A percentile compares a stretch with the other conserved stretches of the same genome.
Conservation (phyloP, 441 rosid species). For the Populus hybrid region DNA sequence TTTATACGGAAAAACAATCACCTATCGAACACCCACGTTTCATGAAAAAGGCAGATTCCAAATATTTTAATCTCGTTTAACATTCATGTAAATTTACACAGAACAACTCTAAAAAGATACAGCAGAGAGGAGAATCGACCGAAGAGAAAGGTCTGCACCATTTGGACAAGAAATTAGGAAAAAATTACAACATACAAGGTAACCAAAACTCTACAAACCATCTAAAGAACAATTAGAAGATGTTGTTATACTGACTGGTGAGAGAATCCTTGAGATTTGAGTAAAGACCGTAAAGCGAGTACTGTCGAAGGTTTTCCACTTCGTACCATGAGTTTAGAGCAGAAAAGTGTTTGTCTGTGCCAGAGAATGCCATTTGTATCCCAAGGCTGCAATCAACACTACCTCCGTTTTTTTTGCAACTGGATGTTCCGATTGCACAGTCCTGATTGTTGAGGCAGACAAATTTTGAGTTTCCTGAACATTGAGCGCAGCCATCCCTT, state of each 20-base stretch:
- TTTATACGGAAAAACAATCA: too few species aligned
- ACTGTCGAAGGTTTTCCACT: constrained; percentile 82
- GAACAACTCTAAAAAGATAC: constrained; percentile 13
- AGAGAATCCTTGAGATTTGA: constrained; percentile 72
- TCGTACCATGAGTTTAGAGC: constrained; percentile 94
- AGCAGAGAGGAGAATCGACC: constrained; percentile 7
- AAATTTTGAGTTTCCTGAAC: constrained; percentile 46
- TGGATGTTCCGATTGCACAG: constrained; percentile 66
- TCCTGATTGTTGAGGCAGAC: constrained; percentile 82
- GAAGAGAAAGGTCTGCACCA: background rate
- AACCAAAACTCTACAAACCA: constrained; percentile 19
- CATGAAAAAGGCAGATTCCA: background rate
- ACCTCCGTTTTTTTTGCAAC: constrained; percentile 72
- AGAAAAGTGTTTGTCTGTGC: constrained; percentile 86
- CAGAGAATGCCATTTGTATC: constrained; percentile 91
- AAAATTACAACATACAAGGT: constrained; percentile 18
- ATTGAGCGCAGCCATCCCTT: constrained; percentile 82
- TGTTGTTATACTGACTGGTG: constrained; percentile 53
- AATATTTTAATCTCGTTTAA: background rate
- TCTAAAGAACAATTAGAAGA: constrained; percentile 46
- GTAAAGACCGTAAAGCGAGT: constrained; percentile 83
- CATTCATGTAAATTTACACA: background rate
- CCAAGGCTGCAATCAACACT: constrained; percentile 89
- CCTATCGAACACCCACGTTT: too few species aligned
- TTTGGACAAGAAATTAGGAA: background rate